phyloP scores from a whole-genome alignment of 208 protist genomes.

The Leishmania major region DNA sequence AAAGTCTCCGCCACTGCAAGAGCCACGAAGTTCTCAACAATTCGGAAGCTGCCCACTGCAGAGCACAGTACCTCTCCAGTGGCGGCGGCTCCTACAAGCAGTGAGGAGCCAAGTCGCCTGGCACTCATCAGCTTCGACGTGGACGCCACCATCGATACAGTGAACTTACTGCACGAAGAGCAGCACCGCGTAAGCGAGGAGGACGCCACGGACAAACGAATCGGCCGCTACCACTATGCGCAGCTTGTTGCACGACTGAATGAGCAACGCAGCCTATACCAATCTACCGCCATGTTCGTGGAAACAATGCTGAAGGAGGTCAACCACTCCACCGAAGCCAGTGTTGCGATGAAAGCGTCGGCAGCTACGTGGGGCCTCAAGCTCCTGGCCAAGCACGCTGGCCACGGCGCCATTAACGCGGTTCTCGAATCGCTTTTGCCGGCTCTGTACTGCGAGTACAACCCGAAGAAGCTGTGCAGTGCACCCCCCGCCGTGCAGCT shows the following conservation, averaged over 20 bases:
- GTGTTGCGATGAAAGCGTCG: conserved; percentile 44
- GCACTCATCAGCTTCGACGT: neutral
- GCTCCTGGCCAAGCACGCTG: conserved; percentile 45
- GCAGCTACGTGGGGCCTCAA: conserved; percentile 77
- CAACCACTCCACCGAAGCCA: conserved; percentile 28
- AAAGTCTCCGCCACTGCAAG: neutral
- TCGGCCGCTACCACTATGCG: conserved; percentile 77
- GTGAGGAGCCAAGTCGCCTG: neutral
- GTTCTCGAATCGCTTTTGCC: conserved; percentile 66
- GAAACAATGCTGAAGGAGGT: conserved; percentile 78
- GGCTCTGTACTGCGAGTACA: conserved; percentile 78
- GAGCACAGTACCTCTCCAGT: neutral
- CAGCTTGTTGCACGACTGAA: conserved; percentile 56
- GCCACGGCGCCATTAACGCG: conserved; percentile 30
- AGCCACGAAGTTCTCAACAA: conserved; percentile 2
- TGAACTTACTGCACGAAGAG: conserved; percentile 25
- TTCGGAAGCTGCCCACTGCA: conserved; percentile 8
- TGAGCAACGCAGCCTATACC: conserved; percentile 50
- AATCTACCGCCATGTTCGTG: conserved; percentile 79
- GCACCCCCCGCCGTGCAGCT: conserved; percentile 58
- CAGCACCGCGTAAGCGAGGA: conserved; percentile 33
- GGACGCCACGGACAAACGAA: conserved; percentile 46
- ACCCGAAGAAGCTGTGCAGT: conserved; percentile 33
- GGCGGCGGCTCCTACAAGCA: neutral
- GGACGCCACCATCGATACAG: conserved; percentile 8